Conservation (phyloP, 1,284 basidiomycete species). For the Anthracocystis panici-leucophaei region DNA sequence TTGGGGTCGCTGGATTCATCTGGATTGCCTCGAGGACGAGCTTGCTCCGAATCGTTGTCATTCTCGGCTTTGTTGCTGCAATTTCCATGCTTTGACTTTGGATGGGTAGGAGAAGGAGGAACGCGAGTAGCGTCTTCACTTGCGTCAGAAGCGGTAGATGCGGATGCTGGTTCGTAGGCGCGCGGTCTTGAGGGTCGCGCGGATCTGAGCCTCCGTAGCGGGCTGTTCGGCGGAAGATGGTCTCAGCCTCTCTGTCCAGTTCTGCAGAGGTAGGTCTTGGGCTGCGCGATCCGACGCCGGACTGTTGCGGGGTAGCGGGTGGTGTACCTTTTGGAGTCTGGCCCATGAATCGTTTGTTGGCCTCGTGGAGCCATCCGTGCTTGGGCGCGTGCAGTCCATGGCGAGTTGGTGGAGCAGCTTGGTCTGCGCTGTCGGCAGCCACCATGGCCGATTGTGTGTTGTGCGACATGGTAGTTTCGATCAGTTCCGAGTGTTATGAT, state of each 20-base stretch:
- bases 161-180: slow-evolving; percentile 14
- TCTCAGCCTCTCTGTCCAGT: slow-evolving; percentile 25
- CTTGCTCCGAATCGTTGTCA: slow-evolving; percentile 27
- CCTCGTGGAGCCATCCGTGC: slow-evolving; percentile 37
- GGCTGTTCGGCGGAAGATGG: slow-evolving; percentile 31
- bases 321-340: slow-evolving; percentile 32
- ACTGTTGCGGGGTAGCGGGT: slow-evolving; percentile 6
- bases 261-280: slow-evolving; percentile 8
- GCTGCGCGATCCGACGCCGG: slow-evolving; percentile 3
- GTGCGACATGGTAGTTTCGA: slow-evolving; percentile 22
- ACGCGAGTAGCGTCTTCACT: slow-evolving; percentile 31
- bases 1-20: slow-evolving; percentile 36
- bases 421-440: slow-evolving; percentile 2
- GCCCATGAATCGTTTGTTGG: slow-evolving; percentile 21
- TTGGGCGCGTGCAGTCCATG: slow-evolving; percentile 28
- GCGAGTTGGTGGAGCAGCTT: not conserved
- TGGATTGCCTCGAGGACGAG: slow-evolving; percentile 30
- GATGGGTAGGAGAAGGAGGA: slow-evolving; percentile 23
- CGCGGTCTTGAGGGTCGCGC: slow-evolving; percentile 29
- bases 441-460: slow-evolving; percentile 1
- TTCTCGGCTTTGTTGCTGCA: not conserved
- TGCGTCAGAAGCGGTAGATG: not conserved
- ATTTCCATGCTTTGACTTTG: slow-evolving; percentile 17
- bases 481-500: not conserved
- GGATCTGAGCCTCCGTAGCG: slow-evolving; percentile 44